Evolutionary conservation across 768 basidiomycete genomes (phyloP).

Genomic region (Boletellus sp.): DNA sequence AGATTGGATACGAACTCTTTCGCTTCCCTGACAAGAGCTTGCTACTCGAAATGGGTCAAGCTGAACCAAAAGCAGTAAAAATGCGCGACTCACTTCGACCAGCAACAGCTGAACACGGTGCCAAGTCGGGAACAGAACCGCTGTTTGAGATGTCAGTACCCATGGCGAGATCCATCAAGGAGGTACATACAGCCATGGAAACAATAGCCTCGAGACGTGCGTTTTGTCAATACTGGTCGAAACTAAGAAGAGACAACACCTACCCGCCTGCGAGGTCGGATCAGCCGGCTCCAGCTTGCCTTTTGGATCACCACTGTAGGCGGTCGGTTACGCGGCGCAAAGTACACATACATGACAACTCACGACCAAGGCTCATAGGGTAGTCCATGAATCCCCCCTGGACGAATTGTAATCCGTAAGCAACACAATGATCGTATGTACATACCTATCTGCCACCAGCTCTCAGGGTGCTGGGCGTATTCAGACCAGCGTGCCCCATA

Average conservation of each 20-base stretch:
- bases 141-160: conserved; percentile 5
- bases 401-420: background rate
- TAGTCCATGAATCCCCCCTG: conserved; percentile 17
- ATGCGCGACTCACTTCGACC: conserved; percentile 5
- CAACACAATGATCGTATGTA: background rate
- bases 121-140: conserved; percentile 19
- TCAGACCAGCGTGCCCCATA: background rate
- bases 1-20: conserved; percentile 7
- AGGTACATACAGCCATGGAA: conserved; percentile 11
- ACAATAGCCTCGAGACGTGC: conserved; percentile 12
- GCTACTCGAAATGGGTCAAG: conserved; percentile 1
- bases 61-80: background rate
- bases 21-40: conserved; percentile 15
- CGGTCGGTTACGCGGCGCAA: background rate
- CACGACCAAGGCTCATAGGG: conserved; percentile 2
- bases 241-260: background rate
- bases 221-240: background rate
- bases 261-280: conserved; percentile 10
- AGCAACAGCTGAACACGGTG: conserved; percentile 12
- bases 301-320: conserved; percentile 13
- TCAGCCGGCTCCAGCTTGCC: conserved; percentile 1
- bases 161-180: background rate
- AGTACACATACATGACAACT: conserved; percentile 6
- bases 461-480: conserved; percentile 13
- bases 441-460: conserved; percentile 20